Base-by-base conservation (phyloP, 441 rosid genomes). In the Bocquillonia castaneifolia region DNA sequence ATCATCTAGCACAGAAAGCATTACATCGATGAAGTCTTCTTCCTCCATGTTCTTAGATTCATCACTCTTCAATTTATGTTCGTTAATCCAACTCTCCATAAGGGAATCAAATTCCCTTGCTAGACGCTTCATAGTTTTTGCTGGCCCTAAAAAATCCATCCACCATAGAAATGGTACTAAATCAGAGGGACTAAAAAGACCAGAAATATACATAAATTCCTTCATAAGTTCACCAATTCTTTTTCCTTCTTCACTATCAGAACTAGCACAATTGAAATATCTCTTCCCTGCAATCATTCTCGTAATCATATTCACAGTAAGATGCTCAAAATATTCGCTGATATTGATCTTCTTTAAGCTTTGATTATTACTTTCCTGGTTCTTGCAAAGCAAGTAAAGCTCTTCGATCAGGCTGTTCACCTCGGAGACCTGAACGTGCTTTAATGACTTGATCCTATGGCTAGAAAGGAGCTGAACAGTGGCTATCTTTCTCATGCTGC, bases 11-110 rank as follows among this genome's bases (percentile, higher is more conserved):
- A 15, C 12, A 3, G 70, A 40, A 0, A 74, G 42, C 78, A 74
- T 64, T 12, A 74, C 71, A 64, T 74, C 74, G 12, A 74, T 64
- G 63, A 74, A 69, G 31, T 74, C 78, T 14, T 69, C 22, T 22
- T 15, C 17, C 2, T 50, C 51, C 8, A 51, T 54, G 6, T 15
- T n/a, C 10, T 59, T n/a, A n/a, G n/a, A n/a, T n/a, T n/a, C n/a
- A n/a, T n/a, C 20, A 10, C 54, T 44, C 61, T 61, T 55, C 22
- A 14, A 8, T 10, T 36, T 52, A 15, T 73, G 76, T 62, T 72
- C 68, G 6, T 63, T 56, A 18, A 71, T 63, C 74, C 74, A 71
- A 54, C 37, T 32, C 7, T 67, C 62, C 48, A 67, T 14, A 3
- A 73, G 17, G 20, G 14, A 47, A 54, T 67, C 76, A 10, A 72